phyloP scores from a whole-genome alignment of 257 asterid species.

The Solanum boliviense region DNA sequence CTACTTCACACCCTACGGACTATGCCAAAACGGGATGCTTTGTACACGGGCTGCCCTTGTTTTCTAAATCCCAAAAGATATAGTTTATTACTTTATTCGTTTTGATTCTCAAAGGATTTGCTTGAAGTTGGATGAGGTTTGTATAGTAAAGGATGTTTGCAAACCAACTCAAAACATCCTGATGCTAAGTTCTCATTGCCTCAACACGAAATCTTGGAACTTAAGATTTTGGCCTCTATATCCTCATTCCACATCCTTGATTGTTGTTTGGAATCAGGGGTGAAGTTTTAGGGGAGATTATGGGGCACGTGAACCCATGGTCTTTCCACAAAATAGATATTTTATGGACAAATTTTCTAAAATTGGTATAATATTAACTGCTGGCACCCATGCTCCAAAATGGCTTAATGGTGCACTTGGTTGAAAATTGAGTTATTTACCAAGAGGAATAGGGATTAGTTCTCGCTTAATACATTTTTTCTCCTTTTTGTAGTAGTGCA shows the following conservation, averaged over 20 bases:
- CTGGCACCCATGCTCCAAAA: background rate
- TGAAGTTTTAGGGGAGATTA: too few relatives aligned
- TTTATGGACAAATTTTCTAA: background rate
- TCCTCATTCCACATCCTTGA: background rate
- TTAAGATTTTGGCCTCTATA: background rate
- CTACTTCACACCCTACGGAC: background rate
- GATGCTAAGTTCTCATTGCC: background rate
- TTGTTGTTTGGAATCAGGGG: too few relatives aligned
- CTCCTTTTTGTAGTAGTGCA: background rate
- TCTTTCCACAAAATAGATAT: background rate
- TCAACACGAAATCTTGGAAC: background rate
- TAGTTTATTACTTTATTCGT: background rate
- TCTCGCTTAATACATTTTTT: background rate
- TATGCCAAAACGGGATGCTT: background rate
- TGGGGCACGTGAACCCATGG: background rate
- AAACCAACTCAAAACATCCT: background rate
- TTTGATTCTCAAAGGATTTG: background rate
- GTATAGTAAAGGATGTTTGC: background rate
- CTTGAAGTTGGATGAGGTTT: background rate
- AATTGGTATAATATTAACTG: background rate
- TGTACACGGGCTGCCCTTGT: background rate
- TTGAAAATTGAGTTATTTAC: background rate
- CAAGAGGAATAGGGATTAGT: background rate
- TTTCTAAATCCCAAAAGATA: background rate
- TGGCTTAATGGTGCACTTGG: background rate